Conservation (phyloP, 2,329 filamentous ascomycete genomes). For the Alternaria sp. region DNA sequence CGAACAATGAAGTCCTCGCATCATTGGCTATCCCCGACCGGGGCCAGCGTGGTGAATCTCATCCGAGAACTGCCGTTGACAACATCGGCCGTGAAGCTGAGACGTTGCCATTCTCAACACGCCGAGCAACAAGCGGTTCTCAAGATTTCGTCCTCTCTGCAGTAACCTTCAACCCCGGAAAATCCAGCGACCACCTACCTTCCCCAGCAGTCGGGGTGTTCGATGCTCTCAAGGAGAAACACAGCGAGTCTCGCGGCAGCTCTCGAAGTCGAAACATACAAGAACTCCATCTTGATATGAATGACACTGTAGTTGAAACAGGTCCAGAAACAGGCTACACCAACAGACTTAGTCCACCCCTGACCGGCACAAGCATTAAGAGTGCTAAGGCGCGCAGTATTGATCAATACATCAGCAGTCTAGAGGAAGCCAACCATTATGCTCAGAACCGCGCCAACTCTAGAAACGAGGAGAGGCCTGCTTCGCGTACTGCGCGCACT, state of each 20-base stretch:
- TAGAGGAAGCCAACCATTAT: slow-evolving; percentile 78
- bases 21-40: slow-evolving; percentile 49
- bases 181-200: slow-evolving; percentile 59
- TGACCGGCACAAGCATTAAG: slow-evolving; percentile 60
- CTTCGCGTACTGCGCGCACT: slow-evolving; percentile 57
- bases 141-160: slow-evolving; percentile 59
- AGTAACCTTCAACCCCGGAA: slow-evolving; percentile 45
- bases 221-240: slow-evolving; percentile 68
- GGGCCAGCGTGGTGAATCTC: slow-evolving; percentile 41
- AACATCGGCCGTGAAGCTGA: slow-evolving; percentile 55
- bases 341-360: slow-evolving; percentile 61
- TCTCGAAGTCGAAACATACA: slow-evolving; percentile 81
- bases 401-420: slow-evolving; percentile 85
- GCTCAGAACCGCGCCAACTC: slow-evolving; percentile 50
- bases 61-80: slow-evolving; percentile 48
- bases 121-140: slow-evolving; percentile 63
- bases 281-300: slow-evolving; percentile 64
- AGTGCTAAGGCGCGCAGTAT: slow-evolving; percentile 71
- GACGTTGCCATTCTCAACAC: slow-evolving; percentile 49
- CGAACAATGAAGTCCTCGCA: slow-evolving; percentile 46
- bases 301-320: slow-evolving; percentile 54
- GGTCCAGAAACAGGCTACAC: slow-evolving; percentile 53
- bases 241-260: slow-evolving; percentile 69
- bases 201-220: slow-evolving; percentile 74
- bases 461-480: slow-evolving; percentile 56